These are phyloP conservation scores for Obelidium mucronatum DNA, from an alignment of 192 early-diverging fungal species.

Conservation along the genomic window DNA sequence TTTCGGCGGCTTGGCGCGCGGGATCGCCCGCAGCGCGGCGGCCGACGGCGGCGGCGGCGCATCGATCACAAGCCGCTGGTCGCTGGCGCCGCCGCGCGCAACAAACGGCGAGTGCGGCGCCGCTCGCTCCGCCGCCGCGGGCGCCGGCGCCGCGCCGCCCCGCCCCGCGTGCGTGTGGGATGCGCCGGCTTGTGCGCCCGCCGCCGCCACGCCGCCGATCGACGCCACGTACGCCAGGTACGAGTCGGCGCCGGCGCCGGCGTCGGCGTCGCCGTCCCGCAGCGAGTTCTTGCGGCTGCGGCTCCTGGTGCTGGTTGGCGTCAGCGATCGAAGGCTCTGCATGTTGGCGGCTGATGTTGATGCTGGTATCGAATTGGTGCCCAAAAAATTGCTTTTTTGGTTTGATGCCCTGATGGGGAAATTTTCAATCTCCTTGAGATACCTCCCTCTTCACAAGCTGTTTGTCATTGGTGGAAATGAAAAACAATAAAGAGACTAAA, in stretches of 20 bases:
- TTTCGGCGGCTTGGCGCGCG: neutral
- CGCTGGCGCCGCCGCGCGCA: neutral
- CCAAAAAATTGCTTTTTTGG: too few relatives aligned
- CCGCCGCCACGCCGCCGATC: neutral
- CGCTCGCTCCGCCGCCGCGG: neutral
- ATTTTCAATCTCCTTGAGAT: too few relatives aligned
- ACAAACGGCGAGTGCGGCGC: neutral
- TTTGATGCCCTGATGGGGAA: too few relatives aligned
- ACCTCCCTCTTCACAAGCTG: too few relatives aligned
- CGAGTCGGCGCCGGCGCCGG: neutral
- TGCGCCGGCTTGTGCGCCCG: neutral
- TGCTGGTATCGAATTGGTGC: too few relatives aligned
- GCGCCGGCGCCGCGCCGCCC: neutral
- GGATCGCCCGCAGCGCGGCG: conserved; percentile 11
- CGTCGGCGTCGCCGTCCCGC: too few relatives aligned
- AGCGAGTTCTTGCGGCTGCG: too few relatives aligned
- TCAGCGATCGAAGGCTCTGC: too few relatives aligned
- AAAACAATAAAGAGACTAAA: too few relatives aligned
- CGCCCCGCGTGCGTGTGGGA: neutral
- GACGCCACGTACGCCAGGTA: neutral
- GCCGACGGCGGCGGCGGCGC: conserved; percentile 10
- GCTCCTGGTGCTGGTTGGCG: too few relatives aligned
- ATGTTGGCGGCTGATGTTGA: too few relatives aligned
- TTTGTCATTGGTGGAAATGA: too few relatives aligned
- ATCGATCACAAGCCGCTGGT: neutral